Percentiles rank a stretch among this genome's conserved stretches.
Evolutionary conservation across 1,284 basidiomycete species (phyloP).

Genomic region (Boletellus deceptivus): DNA sequence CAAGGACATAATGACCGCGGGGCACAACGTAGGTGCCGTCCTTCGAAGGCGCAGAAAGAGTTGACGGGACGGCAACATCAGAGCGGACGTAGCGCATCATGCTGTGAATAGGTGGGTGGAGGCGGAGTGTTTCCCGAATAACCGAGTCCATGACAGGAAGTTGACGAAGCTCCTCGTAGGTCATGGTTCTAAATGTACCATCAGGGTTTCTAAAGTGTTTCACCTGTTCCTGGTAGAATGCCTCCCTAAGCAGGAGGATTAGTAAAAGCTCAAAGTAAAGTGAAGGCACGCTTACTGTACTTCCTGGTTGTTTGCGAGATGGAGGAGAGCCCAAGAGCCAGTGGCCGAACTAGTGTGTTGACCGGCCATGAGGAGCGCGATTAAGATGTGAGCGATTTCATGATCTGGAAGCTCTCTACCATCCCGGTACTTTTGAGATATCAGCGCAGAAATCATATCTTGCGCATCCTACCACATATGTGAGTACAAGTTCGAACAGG

Average conservation of each 20-base stretch:
- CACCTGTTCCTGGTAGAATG: slow-evolving; percentile 88
- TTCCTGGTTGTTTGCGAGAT: slow-evolving; percentile 80
- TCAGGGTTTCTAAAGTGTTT: slow-evolving; percentile 79
- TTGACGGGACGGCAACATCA: slow-evolving; percentile 80
- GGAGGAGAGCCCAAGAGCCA: slow-evolving; percentile 89
- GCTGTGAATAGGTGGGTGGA: slow-evolving; percentile 92
- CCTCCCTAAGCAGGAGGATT: slow-evolving; percentile 48
- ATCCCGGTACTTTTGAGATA: slow-evolving; percentile 84
- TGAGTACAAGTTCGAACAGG: slow-evolving; percentile 5
- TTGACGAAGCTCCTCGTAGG: slow-evolving; percentile 84
- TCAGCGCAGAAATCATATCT: slow-evolving; percentile 93
- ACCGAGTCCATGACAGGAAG: slow-evolving; percentile 86
- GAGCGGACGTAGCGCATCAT: slow-evolving; percentile 88
- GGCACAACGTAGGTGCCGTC: slow-evolving; percentile 81
- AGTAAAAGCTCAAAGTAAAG: neutral
- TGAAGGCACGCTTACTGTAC: slow-evolving; percentile 58
- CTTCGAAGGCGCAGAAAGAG: slow-evolving; percentile 78
- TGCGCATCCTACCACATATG: slow-evolving; percentile 56
- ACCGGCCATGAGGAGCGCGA: slow-evolving; percentile 94
- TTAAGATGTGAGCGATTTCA: slow-evolving; percentile 97
- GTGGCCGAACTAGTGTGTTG: slow-evolving; percentile 97
- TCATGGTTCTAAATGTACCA: slow-evolving; percentile 77
- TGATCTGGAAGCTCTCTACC: slow-evolving; percentile 81
- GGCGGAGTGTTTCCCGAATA: slow-evolving; percentile 90
- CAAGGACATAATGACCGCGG: slow-evolving; percentile 88